Evolutionary conservation across 306 rosid species (phyloP).

Genomic region (Prunus dulcis): DNA sequence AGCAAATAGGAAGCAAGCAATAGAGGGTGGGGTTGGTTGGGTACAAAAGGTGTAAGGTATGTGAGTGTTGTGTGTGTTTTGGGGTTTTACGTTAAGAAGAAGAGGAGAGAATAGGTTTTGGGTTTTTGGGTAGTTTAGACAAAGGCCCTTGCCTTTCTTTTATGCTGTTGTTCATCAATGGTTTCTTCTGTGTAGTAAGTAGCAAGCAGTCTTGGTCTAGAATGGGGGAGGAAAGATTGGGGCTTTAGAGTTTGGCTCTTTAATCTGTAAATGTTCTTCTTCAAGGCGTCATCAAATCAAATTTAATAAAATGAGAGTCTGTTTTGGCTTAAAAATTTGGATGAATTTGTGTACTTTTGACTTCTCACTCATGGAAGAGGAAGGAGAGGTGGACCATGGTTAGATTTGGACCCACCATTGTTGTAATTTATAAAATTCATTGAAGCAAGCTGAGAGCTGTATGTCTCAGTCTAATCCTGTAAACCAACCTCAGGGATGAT

Average conservation of each 20-base stretch:
- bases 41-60: not conserved
- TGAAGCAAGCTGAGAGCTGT: not conserved
- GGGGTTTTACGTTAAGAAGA: not conserved
- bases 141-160: not conserved
- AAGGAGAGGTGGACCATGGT: too few species aligned
- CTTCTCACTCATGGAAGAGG: not conserved
- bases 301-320: not conserved
- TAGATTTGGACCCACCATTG: slow-evolving; percentile 8
- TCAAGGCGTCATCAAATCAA: not conserved
- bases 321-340: not conserved
- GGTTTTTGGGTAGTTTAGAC: not conserved
- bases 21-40: not conserved
- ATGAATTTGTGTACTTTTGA: too few species aligned
- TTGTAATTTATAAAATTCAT: not conserved
- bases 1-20: not conserved
- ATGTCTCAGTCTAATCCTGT: too few species aligned
- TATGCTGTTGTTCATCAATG: not conserved
- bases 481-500: too few species aligned
- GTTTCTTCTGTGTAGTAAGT: not conserved
- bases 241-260: not conserved
- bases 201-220: not conserved
- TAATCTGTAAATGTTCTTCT: not conserved
- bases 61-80: not conserved
- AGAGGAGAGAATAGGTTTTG: too few species aligned
- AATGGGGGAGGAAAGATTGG: not conserved